Evolutionary conservation across 2,329 filamentous ascomycete genomes (phyloP), one percentile per base, ranked within the genome.

Genomic region (Penicillium sp.): DNA sequence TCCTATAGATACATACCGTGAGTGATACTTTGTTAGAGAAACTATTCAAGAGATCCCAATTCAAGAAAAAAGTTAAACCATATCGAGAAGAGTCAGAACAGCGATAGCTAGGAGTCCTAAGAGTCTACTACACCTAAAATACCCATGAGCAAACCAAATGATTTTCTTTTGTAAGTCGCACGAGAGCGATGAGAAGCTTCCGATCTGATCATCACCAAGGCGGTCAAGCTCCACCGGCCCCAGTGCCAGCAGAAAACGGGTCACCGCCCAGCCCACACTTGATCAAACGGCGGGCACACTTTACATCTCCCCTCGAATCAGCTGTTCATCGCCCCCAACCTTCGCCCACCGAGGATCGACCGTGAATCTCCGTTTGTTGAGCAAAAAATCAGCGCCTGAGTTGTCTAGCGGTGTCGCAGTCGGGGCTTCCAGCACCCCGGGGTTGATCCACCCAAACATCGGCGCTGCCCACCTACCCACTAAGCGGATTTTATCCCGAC

Each of bases 391-490:
- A 10, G 26, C 37, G 13, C 40, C 42, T 58, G 57, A 25, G 59
- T 52, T 62, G 49, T 38, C 22, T 25, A 58, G 51, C 38, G 55
- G 46, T 56, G 28, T 35, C 56, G 45, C 53, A 58, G 56, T 56
- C 55, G 62, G 65, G 59, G 60, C 35, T 57, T 52, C 33, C 61
- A 60, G 45, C 59, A 61, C 61, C 61, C 60, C 59, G 60, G 60
- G 65, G 63, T 63, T 62, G 48, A 61, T 60, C 52, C 58, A 65
- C 64, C 65, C 66, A 62, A 64, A 58, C 51, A 60, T 65, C 60
- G 65, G 60, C 55, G 49, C 59, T 63, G 56, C 56, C 56, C 60
- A 53, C 58, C 33, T 57, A 65, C 54, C 60, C 56, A 59, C 60
- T 52, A 46, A 62, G 58, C 59, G 62, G 62, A 65, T 51, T 37